Conservation (phyloP, 345 rosid species). For the Boechera retrofracta region DNA sequence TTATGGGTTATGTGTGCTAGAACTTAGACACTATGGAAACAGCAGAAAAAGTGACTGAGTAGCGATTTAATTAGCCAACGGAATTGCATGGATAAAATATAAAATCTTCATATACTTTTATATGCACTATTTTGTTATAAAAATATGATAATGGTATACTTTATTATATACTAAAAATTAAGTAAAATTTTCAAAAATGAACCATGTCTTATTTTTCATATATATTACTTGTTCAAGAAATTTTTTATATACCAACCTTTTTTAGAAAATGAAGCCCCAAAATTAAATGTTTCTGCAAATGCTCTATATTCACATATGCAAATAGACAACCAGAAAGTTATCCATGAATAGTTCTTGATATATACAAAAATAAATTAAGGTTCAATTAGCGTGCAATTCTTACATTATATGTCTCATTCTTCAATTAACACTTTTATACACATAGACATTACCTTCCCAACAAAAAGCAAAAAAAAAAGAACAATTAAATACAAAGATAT, state of each 20-base stretch:
- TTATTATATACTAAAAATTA: no score
- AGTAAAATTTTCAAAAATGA: neutral
- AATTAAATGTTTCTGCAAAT: neutral
- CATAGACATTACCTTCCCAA: slow-evolving; percentile 24
- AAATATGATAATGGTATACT: neutral
- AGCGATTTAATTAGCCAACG: neutral
- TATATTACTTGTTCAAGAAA: neutral
- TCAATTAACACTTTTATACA: slow-evolving; percentile 17
- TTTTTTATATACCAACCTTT: neutral
- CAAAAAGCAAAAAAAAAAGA: slow-evolving; percentile 18
- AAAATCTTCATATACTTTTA: neutral
- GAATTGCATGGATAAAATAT: neutral
- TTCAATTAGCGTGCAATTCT: slow-evolving; percentile 19
- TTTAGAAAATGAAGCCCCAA: neutral
- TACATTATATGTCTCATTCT: neutral
- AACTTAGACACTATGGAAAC: slow-evolving; percentile 8
- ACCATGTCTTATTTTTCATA: neutral
- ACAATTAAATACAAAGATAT: neutral
- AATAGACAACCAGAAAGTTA: neutral
- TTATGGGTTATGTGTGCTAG: neutral
- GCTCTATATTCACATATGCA: slow-evolving; percentile 5
- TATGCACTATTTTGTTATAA: neutral
- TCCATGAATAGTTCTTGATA: neutral
- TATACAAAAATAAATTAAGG: slow-evolving; percentile 1
- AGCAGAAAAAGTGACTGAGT: neutral